Base-by-base conservation (phyloP, 257 asterid genomes). In the Parsonsia alboflavescens region DNA sequence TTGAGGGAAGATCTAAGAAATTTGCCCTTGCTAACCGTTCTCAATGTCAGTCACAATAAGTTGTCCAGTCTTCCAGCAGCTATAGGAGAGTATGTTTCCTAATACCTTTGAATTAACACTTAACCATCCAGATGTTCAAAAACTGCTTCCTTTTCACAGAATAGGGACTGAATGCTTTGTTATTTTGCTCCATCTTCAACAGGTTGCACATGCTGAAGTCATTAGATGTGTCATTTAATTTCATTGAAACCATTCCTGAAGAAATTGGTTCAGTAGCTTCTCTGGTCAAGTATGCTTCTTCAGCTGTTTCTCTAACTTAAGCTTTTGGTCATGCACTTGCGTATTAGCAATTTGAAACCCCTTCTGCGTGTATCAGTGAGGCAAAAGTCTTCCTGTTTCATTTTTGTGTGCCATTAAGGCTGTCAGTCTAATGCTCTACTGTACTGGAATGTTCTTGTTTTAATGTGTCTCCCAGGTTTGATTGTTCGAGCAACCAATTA, bases 21-120 rank as follows among this genome's bases (percentile, higher is more conserved):
- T 84, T 77, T 95, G 85, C 85, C 89, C 73, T 78, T 84, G 24
- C 77, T 95, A 70, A 80, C 85, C 13, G 97, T 89, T 30, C 72
- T 92, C 73, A 95, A 95, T 86, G 90, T 95, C 64, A 85, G 93
- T 75, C 91, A 92, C 85, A 95, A 95, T 85, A 90, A 92, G 84
- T 89, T 94, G 70, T 77, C 97, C 4, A 76, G 68, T 70, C 93
- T 94, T 72, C 99, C 99, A 6, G 81, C 90, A 44, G 97, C 99
- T 73, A 83, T 95, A 44, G 98, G 97, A 85, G 99, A 90, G 99
- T 95, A 89, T 58, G 93, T n/a, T 71, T 0, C 75, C 58, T 72
- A 68, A 58, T 70, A 71, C 64, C 58, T 11, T 74, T 61, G 48
- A 19, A n/a, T 53, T 53, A 53, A 19, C 58, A 19, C 8, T 53